These are phyloP conservation scores for Fusarium compactum DNA, from an alignment of 2,329 filamentous ascomycete species.

Conservation along the genomic window DNA sequence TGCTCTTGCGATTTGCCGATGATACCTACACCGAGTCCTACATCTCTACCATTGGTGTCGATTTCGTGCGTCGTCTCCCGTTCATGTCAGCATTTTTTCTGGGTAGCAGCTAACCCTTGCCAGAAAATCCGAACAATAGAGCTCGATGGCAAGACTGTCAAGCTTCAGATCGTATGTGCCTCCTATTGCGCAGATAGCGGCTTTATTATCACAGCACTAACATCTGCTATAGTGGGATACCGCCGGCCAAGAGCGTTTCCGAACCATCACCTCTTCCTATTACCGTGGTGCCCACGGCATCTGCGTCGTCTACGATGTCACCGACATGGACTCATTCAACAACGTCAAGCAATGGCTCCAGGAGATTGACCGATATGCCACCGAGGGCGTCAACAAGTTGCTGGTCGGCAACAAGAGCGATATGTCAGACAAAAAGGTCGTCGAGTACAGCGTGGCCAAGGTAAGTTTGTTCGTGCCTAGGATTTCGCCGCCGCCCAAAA, in stretches of 20 bases:
- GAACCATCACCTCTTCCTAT: slow-evolving; percentile 99
- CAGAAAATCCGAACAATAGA: slow-evolving; percentile 99
- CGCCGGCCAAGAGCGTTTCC: slow-evolving; percentile 98
- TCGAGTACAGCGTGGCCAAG: slow-evolving; percentile 99
- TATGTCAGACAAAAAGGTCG: slow-evolving; percentile 99
- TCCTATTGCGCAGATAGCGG: background rate
- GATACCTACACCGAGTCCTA: slow-evolving; percentile 99
- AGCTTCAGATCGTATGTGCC: slow-evolving; percentile 92
- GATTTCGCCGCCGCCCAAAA: slow-evolving; percentile 8
- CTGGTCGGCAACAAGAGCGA: slow-evolving; percentile 99
- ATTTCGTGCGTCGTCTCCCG: slow-evolving; percentile 79
- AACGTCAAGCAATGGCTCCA: slow-evolving; percentile 99
- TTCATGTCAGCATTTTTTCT: slow-evolving; percentile 2
- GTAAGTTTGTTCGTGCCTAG: slow-evolving; percentile 62
- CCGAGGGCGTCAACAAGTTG: slow-evolving; percentile 99
- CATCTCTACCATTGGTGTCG: slow-evolving; percentile 99
- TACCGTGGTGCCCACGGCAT: slow-evolving; percentile 99
- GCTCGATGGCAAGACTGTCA: slow-evolving; percentile 99
- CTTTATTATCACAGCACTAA: slow-evolving; percentile 22
- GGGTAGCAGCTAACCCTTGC: slow-evolving; percentile 31
- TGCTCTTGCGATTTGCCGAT: slow-evolving; percentile 97
- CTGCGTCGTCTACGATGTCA: slow-evolving; percentile 99
- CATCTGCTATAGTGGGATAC: slow-evolving; percentile 85
- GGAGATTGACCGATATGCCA: slow-evolving; percentile 99
- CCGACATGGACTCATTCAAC: slow-evolving; percentile 99